Evolutionary conservation across 2,329 filamentous ascomycete species (phyloP).

Genomic region (Lasiodiplodia theobromae): DNA sequence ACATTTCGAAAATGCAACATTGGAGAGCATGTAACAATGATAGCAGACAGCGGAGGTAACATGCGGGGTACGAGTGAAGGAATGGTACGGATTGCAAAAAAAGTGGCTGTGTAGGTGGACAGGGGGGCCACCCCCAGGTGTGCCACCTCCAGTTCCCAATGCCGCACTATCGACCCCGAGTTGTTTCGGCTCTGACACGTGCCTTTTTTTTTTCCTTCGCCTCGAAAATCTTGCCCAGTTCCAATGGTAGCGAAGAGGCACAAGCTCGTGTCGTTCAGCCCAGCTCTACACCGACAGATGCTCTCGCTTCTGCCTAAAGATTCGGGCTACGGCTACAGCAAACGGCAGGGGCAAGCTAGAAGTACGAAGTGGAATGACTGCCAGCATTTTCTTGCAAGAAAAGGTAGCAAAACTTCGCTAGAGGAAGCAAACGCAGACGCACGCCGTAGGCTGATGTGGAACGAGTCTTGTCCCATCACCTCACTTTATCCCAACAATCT

Average conservation of each 20-base stretch:
- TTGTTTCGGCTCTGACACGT: slow-evolving; percentile 3
- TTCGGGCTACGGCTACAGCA: no score
- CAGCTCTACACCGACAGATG: not conserved
- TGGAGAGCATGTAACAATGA: not conserved
- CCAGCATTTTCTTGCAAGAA: no score
- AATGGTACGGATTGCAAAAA: not conserved
- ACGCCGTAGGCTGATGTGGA: no score
- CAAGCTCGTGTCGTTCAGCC: not conserved
- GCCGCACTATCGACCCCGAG: not conserved
- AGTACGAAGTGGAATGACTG: no score
- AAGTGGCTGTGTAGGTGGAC: not conserved
- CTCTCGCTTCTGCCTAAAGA: no score
- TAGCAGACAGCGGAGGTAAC: not conserved
- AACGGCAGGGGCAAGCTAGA: no score
- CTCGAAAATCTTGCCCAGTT: not conserved
- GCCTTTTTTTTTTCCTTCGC: not conserved
- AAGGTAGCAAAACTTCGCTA: no score
- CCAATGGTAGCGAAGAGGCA: not conserved
- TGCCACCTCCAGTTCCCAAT: not conserved
- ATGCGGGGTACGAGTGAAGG: not conserved
- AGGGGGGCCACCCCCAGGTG: not conserved
- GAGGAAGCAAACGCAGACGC: no score
- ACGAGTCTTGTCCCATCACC: no score
- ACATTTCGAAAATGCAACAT: not conserved
- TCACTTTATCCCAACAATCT: no score